These are phyloP conservation scores for Hygrocybe coccinea DNA, from an alignment of 768 basidiomycete species.

Conservation along the genomic window DNA sequence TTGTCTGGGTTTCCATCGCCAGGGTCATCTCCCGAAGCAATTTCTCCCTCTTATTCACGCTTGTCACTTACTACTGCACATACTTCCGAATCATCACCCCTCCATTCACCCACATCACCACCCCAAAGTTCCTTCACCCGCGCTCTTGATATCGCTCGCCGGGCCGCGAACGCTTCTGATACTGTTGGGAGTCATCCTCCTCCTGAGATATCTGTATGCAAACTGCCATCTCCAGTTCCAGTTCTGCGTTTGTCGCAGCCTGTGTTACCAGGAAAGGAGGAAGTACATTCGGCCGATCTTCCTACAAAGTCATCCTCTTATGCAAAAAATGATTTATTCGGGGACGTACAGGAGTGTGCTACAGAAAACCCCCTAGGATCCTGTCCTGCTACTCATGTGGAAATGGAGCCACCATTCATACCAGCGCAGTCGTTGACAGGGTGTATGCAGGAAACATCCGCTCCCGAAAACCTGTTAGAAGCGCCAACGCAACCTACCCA, in stretches of 20 bases:
- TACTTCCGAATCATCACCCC: background rate
- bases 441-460: too few species aligned
- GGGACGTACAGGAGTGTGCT: too few species aligned
- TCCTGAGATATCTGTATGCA: background rate
- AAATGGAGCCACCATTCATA: background rate
- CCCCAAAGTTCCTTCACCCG: background rate
- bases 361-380: too few species aligned
- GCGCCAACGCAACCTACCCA: too few species aligned
- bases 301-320: background rate
- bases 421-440: too few species aligned
- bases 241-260: background rate
- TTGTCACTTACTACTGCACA: background rate
- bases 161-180: background rate
- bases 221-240: background rate
- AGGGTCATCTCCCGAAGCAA: slow-evolving; percentile 23
- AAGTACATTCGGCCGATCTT: background rate
- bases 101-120: background rate
- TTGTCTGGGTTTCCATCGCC: background rate
- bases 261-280: background rate
- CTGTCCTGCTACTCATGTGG: too few species aligned
- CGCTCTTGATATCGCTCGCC: slow-evolving; percentile 1
- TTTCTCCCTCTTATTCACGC: background rate
- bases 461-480: too few species aligned
- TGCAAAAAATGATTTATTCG: too few species aligned
- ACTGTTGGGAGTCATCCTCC: background rate